These are phyloP conservation scores for Chalaropsis thielavioides DNA, from an alignment of 2,329 filamentous ascomycete genomes.

Conservation along the genomic window DNA sequence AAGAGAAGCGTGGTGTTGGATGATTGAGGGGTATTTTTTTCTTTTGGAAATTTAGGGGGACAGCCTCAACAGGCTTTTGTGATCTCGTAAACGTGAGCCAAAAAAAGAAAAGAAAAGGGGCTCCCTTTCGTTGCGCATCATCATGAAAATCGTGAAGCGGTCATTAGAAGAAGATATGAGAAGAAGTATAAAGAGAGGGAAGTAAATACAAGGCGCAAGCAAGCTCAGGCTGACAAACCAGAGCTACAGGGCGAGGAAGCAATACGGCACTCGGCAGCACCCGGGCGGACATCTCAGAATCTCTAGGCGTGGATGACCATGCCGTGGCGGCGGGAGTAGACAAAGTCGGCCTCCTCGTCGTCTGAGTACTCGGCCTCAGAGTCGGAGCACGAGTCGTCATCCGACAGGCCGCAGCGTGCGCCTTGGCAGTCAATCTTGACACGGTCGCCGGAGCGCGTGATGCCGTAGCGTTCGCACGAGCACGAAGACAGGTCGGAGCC, in stretches of 20 bases:
- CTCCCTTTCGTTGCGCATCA: not conserved
- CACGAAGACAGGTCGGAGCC: conserved; percentile 64
- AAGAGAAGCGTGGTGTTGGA: not conserved
- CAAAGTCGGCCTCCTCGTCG: conserved; percentile 29
- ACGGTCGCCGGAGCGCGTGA: conserved; percentile 81
- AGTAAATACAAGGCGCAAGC: not conserved
- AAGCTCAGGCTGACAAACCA: not conserved
- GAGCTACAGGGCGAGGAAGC: not conserved
- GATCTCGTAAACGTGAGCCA: not conserved
- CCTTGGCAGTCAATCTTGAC: conserved; percentile 95
- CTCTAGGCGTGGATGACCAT: conserved; percentile 35
- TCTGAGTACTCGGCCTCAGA: conserved; percentile 34
- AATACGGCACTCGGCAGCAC: not conserved
- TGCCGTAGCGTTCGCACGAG: conserved; percentile 91
- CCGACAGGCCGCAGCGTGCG: conserved; percentile 52
- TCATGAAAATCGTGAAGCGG: not conserved
- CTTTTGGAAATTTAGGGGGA: not conserved
- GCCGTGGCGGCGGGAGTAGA: conserved; percentile 47
- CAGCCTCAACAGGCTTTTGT: not conserved
- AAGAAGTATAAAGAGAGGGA: not conserved
- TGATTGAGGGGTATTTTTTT: not conserved
- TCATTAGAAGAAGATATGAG: not conserved
- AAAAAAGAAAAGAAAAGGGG: too few relatives aligned
- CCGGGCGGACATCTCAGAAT: not conserved
- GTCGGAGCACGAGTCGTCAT: conserved; percentile 40